phyloP scores from a whole-genome alignment of 2,329 filamentous ascomycete genomes.

The Botrytis elliptica region DNA sequence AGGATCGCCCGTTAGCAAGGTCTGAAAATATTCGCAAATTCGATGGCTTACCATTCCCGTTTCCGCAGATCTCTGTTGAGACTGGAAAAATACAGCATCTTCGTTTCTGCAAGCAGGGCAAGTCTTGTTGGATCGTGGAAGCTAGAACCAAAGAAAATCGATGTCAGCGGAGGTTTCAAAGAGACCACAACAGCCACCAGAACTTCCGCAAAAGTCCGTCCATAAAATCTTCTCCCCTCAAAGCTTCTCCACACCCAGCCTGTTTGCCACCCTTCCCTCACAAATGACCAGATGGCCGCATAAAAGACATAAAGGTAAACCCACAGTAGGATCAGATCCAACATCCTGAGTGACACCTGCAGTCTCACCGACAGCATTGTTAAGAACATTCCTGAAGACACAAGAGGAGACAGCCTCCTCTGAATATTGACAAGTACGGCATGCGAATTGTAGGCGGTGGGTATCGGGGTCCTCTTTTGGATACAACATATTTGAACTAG shows the following conservation, averaged over 20 bases:
- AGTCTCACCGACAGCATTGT: conserved; percentile 88
- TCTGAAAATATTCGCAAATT: not conserved
- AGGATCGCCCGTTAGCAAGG: conserved; percentile 32
- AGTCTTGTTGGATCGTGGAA: conserved; percentile 81
- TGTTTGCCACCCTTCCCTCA: conserved; percentile 26
- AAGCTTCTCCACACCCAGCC: not conserved
- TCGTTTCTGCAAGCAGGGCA: conserved; percentile 83
- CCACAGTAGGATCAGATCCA: conserved; percentile 96
- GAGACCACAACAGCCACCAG: conserved; percentile 20
- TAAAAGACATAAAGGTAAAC: conserved; percentile 55
- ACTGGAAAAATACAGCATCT: conserved; percentile 98
- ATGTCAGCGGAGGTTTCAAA: conserved; percentile 40
- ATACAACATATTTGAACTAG: conserved; percentile 92
- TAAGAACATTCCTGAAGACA: conserved; percentile 92
- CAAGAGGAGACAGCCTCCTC: conserved; percentile 84
- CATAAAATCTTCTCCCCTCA: conserved; percentile 14
- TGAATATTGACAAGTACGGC: conserved; percentile 90
- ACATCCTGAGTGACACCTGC: conserved; percentile 98
- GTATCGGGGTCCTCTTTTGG: conserved; percentile 88
- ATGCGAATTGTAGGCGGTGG: conserved; percentile 88
- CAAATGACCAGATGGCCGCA: conserved; percentile 50
- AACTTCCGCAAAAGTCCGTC: not conserved
- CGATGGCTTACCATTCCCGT: conserved; percentile 85
- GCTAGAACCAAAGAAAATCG: conserved; percentile 57
- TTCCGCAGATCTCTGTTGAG: conserved; percentile 92